A percentile compares a stretch with the other conserved stretches of the same genome.
These are phyloP conservation scores for Austroboletus rostrupii DNA, from an alignment of 1,284 basidiomycete species.

Conservation along the genomic window DNA sequence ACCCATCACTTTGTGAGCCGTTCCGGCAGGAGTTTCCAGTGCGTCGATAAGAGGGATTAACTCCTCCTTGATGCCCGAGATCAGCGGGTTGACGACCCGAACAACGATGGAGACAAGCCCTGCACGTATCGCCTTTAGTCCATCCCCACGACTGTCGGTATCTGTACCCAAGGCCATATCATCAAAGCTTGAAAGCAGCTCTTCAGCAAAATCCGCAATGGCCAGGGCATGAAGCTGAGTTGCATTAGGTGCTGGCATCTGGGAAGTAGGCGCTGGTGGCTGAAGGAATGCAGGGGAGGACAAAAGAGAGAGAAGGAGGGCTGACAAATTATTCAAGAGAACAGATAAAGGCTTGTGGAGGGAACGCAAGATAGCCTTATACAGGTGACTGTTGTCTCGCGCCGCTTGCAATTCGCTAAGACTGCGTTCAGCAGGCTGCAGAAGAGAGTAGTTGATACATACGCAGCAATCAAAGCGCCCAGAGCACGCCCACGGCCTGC, in stretches of 20 bases:
- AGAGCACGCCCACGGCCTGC: constrained; percentile 61
- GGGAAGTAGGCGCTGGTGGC: constrained; percentile 47
- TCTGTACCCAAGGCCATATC: constrained; percentile 57
- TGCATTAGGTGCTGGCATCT: constrained; percentile 53
- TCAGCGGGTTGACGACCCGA: constrained; percentile 61
- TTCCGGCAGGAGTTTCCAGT: constrained; percentile 45
- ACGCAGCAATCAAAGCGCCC: constrained; percentile 67
- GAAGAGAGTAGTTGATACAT: constrained; percentile 29
- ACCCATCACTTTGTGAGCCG: constrained; percentile 39
- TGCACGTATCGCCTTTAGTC: constrained; percentile 60
- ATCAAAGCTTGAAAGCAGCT: constrained; percentile 67
- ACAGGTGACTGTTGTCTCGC: constrained; percentile 57
- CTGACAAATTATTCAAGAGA: constrained; percentile 63
- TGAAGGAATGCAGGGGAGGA: constrained; percentile 59
- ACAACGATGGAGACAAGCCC: constrained; percentile 63
- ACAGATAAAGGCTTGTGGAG: constrained; percentile 75
- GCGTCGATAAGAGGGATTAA: constrained; percentile 57
- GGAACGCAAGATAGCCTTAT: constrained; percentile 65
- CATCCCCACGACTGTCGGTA: constrained; percentile 58
- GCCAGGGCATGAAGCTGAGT: constrained; percentile 68
- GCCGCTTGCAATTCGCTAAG: constrained; percentile 66
- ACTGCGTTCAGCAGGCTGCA: constrained; percentile 7
- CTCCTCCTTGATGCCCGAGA: constrained; percentile 57
- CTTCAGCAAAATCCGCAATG: constrained; percentile 63
- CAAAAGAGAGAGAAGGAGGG: constrained; percentile 59